Percentiles rank a stretch among this genome's conserved stretches.
Conservation (phyloP, 495 filamentous ascomycete genomes). For the Xylaria sp. region DNA sequence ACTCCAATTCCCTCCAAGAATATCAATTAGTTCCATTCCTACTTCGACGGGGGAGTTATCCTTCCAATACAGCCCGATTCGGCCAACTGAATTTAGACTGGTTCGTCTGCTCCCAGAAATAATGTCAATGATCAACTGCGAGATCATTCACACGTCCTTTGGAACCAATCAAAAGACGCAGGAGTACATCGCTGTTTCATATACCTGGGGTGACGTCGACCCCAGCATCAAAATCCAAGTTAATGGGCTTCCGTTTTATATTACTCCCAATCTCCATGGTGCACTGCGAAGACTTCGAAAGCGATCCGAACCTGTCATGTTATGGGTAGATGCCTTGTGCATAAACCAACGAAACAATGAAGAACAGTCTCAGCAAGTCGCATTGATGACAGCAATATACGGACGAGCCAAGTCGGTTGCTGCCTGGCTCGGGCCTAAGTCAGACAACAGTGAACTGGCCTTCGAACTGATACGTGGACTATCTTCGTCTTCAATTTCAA, state of each 20-base stretch:
- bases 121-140: neutral
- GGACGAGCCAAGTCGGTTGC: slow-evolving; percentile 25
- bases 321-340: slow-evolving; percentile 35
- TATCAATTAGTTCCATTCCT: neutral
- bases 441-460: neutral
- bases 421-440: slow-evolving; percentile 32
- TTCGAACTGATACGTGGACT: neutral
- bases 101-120: neutral
- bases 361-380: slow-evolving; percentile 31
- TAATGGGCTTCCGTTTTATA: neutral
- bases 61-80: neutral
- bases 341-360: slow-evolving; percentile 32
- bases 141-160: neutral
- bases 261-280: neutral
- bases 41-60: neutral
- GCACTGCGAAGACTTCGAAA: neutral
- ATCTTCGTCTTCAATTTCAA: neutral
- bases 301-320: neutral
- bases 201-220: slow-evolving; percentile 1
- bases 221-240: neutral
- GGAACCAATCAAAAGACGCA: neutral
- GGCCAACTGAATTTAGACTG: neutral
- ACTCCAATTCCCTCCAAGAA: neutral
- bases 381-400: slow-evolving; percentile 34
- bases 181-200: neutral